Percentiles rank a stretch among this genome's conserved stretches.
phyloP scores from a whole-genome alignment of 306 rosid genomes.

The Vigna nakashimae region DNA sequence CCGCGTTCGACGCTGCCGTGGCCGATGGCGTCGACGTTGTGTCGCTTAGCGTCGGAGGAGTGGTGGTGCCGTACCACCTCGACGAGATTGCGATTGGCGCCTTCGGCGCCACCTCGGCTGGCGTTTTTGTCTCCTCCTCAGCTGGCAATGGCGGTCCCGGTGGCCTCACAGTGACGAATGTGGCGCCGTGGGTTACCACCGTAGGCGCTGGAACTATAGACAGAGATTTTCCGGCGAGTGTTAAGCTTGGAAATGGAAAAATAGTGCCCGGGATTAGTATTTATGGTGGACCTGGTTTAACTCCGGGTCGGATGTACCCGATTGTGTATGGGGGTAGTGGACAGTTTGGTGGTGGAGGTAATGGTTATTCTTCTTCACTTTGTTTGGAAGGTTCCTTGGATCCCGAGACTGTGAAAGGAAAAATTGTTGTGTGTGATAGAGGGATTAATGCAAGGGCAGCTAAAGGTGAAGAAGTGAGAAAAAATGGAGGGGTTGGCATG shows the following conservation, averaged over 20 bases:
- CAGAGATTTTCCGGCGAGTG: constrained; percentile 84
- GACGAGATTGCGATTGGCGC: constrained; percentile 83
- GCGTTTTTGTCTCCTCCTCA: constrained; percentile 82
- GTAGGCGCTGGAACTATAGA: constrained; percentile 97
- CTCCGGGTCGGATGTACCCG: constrained; percentile 73
- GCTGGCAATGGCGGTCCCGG: constrained; percentile 96
- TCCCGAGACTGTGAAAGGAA: constrained; percentile 65
- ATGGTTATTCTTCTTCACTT: constrained; percentile 83
- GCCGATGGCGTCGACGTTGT: constrained; percentile 79
- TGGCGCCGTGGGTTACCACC: constrained; percentile 90
- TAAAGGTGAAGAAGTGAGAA: constrained; percentile 84
- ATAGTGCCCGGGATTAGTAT: constrained; percentile 65
- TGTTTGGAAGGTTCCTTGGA: constrained; percentile 84
- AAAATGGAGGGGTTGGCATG: constrained; percentile 90
- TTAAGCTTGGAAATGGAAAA: constrained; percentile 78
- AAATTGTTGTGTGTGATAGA: constrained; percentile 83
- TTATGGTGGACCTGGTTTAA: constrained; percentile 78
- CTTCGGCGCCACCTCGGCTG: constrained; percentile 63
- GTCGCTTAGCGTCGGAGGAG: constrained; percentile 91
- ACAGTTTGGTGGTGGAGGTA: constrained; percentile 47
- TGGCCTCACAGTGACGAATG: constrained; percentile 77
- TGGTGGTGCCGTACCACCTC: constrained; percentile 83
- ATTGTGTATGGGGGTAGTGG: constrained; percentile 74
- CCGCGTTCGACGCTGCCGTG: constrained; percentile 86
- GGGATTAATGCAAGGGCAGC: constrained; percentile 86